Base-by-base conservation (phyloP, 805 yeast species). In the Spathaspora arborariae region DNA sequence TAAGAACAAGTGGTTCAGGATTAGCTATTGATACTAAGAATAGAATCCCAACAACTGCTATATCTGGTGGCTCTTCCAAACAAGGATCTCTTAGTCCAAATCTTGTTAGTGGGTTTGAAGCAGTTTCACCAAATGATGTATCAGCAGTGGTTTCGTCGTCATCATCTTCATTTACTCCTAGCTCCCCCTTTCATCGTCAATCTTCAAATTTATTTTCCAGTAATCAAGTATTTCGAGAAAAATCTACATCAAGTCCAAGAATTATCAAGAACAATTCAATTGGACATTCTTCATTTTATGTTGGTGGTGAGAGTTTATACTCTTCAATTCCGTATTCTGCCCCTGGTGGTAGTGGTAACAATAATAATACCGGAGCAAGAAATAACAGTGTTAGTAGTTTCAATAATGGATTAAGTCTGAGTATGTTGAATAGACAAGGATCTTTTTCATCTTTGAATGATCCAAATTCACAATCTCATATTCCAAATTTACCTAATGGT, bases 271-370 rank as follows among this genome's bases (percentile, higher is more conserved):
- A 69, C 35, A 66, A 67, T 51, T 70, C 75, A 9, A 58, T 67
- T 22, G 59, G 70, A 7, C 75, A 72, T 52, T 60, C 72, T 33
- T 68, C 73, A 18, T 71, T 70, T 48, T 56, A 62, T 43, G 58
- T 65, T 44, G 65, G 65, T 44, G 55, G 60, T 35, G 76, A 72
- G 49, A 67, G 72, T 49, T 68, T 84, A 53, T 78, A 86, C 4
- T 70, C 80, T 20, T 73, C 80, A 35, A 84, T 84, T 42, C 90
- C 90, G 1, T 84, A 84, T 61, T 74, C 84, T 6, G 88, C 82
- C 1, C 90, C 90, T 1, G 87, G 87, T 20, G 84, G 86, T 7
- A 74, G 65, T 40, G 51, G 83, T n/a, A n/a, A n/a, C n/a, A n/a
- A n/a, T n/a, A n/a, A n/a, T n/a, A n/a, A n/a, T n/a, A n/a, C n/a